These are phyloP conservation scores for Linnemannia schmuckeri DNA, from an alignment of 192 early-diverging fungal genomes.

Conservation along the genomic window DNA sequence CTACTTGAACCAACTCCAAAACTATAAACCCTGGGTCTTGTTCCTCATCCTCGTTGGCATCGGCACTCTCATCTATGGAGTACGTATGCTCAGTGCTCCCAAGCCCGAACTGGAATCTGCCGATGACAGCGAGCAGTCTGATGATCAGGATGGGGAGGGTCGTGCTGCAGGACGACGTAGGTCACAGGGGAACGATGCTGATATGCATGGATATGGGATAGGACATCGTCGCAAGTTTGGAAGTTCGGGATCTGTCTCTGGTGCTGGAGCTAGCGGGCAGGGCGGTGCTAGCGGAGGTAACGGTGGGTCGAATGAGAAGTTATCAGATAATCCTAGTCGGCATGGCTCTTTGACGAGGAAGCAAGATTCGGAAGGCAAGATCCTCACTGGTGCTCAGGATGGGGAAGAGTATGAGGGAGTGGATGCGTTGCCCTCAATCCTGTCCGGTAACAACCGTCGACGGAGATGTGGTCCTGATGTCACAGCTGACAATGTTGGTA, in stretches of 20 bases:
- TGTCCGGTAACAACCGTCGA: neutral
- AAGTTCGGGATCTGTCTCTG: neutral
- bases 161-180: slow-evolving; percentile 21
- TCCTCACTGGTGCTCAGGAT: neutral
- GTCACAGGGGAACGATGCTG: neutral
- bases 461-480: neutral
- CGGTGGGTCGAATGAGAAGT: neutral
- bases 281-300: neutral
- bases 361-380: neutral
- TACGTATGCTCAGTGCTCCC: slow-evolving; percentile 61
- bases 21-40: slow-evolving; percentile 64
- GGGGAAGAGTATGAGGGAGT: neutral
- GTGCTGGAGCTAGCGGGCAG: neutral
- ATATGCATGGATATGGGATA: neutral
- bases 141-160: slow-evolving; percentile 29
- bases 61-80: slow-evolving; percentile 66
- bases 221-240: neutral
- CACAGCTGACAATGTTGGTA: too few relatives aligned
- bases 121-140: neutral
- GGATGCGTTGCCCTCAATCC: neutral
- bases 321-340: neutral
- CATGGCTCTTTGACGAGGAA: neutral
- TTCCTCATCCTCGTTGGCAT: slow-evolving; percentile 66
- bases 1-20: slow-evolving; percentile 66
- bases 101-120: slow-evolving; percentile 45